Percentiles rank a stretch among this genome's conserved stretches.
phyloP scores from a whole-genome alignment of 768 basidiomycete genomes.

The Pulveroboletus sp. region DNA sequence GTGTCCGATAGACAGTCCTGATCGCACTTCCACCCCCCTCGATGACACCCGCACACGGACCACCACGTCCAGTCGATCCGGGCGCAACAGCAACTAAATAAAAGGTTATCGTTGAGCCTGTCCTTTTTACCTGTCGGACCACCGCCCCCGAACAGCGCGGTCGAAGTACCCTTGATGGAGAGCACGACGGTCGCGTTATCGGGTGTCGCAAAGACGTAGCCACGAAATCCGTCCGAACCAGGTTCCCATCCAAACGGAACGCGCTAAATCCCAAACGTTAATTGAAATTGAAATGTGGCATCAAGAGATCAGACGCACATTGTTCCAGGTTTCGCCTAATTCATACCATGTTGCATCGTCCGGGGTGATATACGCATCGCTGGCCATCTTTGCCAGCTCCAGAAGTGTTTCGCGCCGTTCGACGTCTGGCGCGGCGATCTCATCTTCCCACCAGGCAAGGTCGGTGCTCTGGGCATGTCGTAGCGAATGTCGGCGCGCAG shows the following conservation, averaged over 20 bases:
- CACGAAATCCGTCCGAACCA: slow-evolving; percentile 83
- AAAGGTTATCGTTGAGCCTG: slow-evolving; percentile 88
- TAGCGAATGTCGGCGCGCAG: slow-evolving; percentile 45
- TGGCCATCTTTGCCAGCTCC: slow-evolving; percentile 91
- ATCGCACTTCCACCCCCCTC: slow-evolving; percentile 78
- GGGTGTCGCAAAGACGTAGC: slow-evolving; percentile 83
- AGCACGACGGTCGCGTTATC: slow-evolving; percentile 85
- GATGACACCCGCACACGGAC: slow-evolving; percentile 88
- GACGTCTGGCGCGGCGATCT: slow-evolving; percentile 72
- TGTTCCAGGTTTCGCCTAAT: slow-evolving; percentile 62
- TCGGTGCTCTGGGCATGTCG: slow-evolving; percentile 43
- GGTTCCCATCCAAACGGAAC: slow-evolving; percentile 93
- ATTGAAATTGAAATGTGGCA: too few relatives aligned
- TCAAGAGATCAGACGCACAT: slow-evolving; percentile 28
- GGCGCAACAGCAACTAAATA: slow-evolving; percentile 96
- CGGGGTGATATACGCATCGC: slow-evolving; percentile 79
- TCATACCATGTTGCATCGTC: slow-evolving; percentile 76
- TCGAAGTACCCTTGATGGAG: slow-evolving; percentile 93
- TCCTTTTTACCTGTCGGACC: slow-evolving; percentile 90
- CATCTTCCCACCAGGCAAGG: slow-evolving; percentile 72
- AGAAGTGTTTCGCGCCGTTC: slow-evolving; percentile 73
- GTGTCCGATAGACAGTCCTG: slow-evolving; percentile 74
- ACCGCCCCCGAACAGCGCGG: slow-evolving; percentile 65
- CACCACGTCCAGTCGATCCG: slow-evolving; percentile 91
- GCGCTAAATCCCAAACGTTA: not conserved